Conservation (phyloP, 805 yeast genomes). For the Lachancea nothofagi region DNA sequence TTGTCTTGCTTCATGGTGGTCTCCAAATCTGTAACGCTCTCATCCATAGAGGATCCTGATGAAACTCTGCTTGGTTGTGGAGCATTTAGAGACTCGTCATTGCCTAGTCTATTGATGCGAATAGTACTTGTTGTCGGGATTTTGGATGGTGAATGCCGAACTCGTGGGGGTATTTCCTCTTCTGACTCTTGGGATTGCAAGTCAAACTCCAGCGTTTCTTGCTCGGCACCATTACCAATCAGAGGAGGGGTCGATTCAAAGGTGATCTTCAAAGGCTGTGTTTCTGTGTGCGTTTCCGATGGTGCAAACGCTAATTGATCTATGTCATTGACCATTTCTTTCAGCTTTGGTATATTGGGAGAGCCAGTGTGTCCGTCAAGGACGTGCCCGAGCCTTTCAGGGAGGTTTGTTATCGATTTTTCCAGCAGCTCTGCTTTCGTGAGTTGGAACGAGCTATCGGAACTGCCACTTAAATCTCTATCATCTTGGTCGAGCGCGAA, state of each 20-base stretch:
- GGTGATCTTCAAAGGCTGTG: conserved; percentile 12
- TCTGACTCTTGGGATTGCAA: conserved; percentile 9
- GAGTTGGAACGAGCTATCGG: conserved; percentile 10
- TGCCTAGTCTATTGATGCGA: conserved; percentile 21
- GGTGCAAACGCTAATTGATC: conserved; percentile 5
- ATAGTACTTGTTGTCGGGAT: conserved; percentile 26
- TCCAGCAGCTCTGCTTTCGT: conserved; percentile 14
- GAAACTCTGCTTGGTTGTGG: conserved; percentile 21
- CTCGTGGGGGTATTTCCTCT: conserved; percentile 7
- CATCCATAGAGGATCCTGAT: conserved; percentile 25
- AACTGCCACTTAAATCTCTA: conserved; percentile 8
- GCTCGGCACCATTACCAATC: conserved; percentile 5
- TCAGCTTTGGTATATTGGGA: conserved; percentile 14
- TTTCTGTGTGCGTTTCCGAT: neutral
- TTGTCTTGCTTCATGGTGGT: conserved; percentile 18
- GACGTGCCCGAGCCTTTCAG: conserved; percentile 14
- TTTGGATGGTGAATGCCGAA: conserved; percentile 22
- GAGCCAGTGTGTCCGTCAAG: conserved; percentile 10
- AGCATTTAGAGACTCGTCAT: conserved; percentile 6
- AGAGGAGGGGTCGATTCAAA: conserved; percentile 25
- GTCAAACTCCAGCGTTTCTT: conserved; percentile 12
- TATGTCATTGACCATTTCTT: conserved; percentile 15
- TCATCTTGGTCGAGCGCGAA: conserved; percentile 11
- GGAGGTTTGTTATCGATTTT: conserved; percentile 15
- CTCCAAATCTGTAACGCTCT: conserved; percentile 18